A percentile compares a stretch with the other conserved stretches of the same genome.
Conservation (phyloP, 306 rosid species). For the Vigna unguiculata region DNA sequence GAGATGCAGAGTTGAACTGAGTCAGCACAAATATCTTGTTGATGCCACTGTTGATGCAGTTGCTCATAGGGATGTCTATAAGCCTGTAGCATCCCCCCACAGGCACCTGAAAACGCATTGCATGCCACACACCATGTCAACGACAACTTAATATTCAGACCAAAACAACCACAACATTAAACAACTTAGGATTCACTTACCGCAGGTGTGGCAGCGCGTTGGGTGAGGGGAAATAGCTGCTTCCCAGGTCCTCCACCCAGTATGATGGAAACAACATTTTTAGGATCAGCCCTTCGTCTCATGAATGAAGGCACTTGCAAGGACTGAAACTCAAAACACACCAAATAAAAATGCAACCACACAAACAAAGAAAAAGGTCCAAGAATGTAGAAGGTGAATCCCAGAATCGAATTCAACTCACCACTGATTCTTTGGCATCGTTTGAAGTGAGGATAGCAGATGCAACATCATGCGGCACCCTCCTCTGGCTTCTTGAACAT, state of each 20-base stretch:
- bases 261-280: conserved; percentile 79
- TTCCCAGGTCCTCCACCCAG: conserved; percentile 92
- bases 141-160: not conserved
- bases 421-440: conserved; percentile 59
- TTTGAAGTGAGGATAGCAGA: conserved; percentile 70
- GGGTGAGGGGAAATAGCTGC: conserved; percentile 87
- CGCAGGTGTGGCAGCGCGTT: conserved; percentile 84
- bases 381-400: conserved; percentile 16
- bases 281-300: conserved; percentile 67
- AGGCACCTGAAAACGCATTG: conserved; percentile 70
- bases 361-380: not conserved
- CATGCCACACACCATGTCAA: not conserved
- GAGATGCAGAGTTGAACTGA: conserved; percentile 93
- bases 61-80: conserved; percentile 97
- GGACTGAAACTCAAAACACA: conserved; percentile 54
- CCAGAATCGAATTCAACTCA: conserved; percentile 45
- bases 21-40: conserved; percentile 86
- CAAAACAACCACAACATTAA: not conserved
- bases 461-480: conserved; percentile 49
- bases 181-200: conserved; percentile 52
- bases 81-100: conserved; percentile 95
- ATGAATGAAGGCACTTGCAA: conserved; percentile 60
- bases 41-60: conserved; percentile 91
- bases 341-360: conserved; percentile 17
- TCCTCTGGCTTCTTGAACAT: conserved; percentile 51